phyloP scores from a whole-genome alignment of 306 rosid genomes.

The Castanospermum australe region DNA sequence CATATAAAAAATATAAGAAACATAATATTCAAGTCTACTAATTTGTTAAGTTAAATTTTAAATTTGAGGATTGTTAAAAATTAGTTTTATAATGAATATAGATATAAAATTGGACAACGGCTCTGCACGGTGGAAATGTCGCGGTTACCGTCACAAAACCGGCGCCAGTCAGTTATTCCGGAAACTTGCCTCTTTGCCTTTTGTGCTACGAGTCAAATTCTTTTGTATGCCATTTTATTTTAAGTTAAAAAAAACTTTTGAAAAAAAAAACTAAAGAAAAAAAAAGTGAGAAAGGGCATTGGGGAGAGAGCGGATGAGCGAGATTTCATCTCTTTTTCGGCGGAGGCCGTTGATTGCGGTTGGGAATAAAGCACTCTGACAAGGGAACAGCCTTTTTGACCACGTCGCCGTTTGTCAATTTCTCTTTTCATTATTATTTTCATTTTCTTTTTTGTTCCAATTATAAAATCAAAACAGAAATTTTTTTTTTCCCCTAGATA shows the following conservation, averaged over 20 bases:
- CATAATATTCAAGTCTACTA: background rate
- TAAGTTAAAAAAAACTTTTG: background rate
- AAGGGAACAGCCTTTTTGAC: conserved; percentile 54
- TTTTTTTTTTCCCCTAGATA: no score
- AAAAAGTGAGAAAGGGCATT: background rate
- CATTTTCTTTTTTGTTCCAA: background rate
- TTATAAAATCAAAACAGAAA: background rate
- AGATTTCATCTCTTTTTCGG: conserved; percentile 40
- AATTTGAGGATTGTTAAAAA: background rate
- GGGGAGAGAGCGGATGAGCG: background rate
- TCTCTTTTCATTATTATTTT: background rate
- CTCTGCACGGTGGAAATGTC: conserved; percentile 10
- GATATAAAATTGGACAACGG: conserved; percentile 5
- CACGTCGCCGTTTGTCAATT: conserved; percentile 36
- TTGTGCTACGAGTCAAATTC: conserved; percentile 37
- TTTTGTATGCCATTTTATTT: background rate
- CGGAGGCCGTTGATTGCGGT: conserved; percentile 99
- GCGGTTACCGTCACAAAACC: conserved; percentile 59
- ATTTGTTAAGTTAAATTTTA: background rate
- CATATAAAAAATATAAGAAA: background rate
- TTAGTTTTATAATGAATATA: no score
- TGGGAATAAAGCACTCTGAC: conserved; percentile 81
- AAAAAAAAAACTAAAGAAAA: background rate
- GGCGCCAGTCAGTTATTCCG: conserved; percentile 51
- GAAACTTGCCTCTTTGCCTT: conserved; percentile 57